These are phyloP conservation scores for Ogataea paraovalis DNA, from an alignment of 805 yeast species.

Conservation along the genomic window DNA sequence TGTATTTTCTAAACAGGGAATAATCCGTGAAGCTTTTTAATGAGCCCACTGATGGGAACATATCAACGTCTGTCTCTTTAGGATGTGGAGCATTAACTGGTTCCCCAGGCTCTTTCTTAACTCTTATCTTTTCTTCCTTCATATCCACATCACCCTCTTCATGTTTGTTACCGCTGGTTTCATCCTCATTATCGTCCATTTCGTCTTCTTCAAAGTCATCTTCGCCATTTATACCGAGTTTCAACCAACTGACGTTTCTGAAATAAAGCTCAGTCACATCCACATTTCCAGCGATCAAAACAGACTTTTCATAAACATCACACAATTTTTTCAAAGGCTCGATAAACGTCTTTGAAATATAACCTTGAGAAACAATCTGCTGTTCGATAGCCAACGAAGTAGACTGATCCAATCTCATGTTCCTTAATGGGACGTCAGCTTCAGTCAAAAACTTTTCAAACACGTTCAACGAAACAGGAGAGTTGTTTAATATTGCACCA, in stretches of 20 bases:
- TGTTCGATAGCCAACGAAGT: slow-evolving; percentile 54
- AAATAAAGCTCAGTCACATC: slow-evolving; percentile 55
- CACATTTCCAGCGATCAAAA: slow-evolving; percentile 38
- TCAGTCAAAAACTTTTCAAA: slow-evolving; percentile 63
- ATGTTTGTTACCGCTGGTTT: background rate
- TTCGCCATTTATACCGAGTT: slow-evolving; percentile 22
- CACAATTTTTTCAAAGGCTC: slow-evolving; percentile 41
- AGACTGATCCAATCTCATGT: slow-evolving; percentile 35
- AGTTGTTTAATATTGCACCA: slow-evolving; percentile 42
- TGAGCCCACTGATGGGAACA: slow-evolving; percentile 1
- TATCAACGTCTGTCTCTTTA: background rate
- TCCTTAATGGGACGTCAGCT: slow-evolving; percentile 41
- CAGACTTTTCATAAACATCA: slow-evolving; percentile 41
- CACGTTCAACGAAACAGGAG: slow-evolving; percentile 51
- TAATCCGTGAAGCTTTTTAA: slow-evolving; percentile 22
- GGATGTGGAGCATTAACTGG: background rate
- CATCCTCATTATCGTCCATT: slow-evolving; percentile 8
- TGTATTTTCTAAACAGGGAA: slow-evolving; percentile 11
- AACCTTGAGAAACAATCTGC: slow-evolving; percentile 57
- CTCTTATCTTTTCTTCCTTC: slow-evolving; percentile 22
- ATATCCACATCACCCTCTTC: background rate
- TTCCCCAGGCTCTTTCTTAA: background rate
- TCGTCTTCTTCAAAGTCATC: slow-evolving; percentile 14
- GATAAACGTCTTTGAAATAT: slow-evolving; percentile 39
- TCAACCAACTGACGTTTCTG: slow-evolving; percentile 65